Evolutionary conservation across 768 basidiomycete species (phyloP), one percentile per base, ranked within the genome.

Genomic region (Leccinum variicolor): DNA sequence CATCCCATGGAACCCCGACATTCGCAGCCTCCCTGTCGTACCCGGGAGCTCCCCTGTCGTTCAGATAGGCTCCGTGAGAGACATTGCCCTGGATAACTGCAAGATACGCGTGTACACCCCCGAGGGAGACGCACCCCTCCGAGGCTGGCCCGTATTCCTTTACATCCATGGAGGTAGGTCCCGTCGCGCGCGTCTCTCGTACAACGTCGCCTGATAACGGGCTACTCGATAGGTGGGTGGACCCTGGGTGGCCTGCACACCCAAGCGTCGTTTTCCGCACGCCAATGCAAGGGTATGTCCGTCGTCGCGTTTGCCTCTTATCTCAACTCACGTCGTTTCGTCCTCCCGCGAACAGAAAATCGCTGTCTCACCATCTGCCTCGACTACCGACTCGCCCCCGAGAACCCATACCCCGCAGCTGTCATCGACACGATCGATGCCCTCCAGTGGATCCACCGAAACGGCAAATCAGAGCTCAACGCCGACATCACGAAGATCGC

Each of bases 381-480:
- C 15, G 83, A 88, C 64, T 90, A 90, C 64, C 82, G 87, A 3
- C 78, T 90, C 10, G 87, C 83, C 0, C 89, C 89, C 0, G 89
- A 91, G 63, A 57, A 85, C 55, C 81, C 81, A 7, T 90, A 87
- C 60, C 89, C 89, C 3, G 81, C 84, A 3, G 88, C 88, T 0
- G 84, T 89, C 0, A 81, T 87, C 23, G 89, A 90, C 62, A 83
- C 86, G 0, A 66, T 87, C n/a, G 86, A 86, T 41, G 75, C 87
- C 3, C 73, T 90, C 3, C 69, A 80, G 46, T 90, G 87, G 86
- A 79, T 86, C 3, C 63, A 79, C 55, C 64, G 67, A 28, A 66
- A 84, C 21, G 87, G 83, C 2, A 70, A 72, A 46, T 60, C 65
- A 1, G 65, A 74, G 25, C 76, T 90, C 19, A 71, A 74, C 31